Evolutionary conservation across 108 stramenopile species (phyloP), one percentile per base, ranked within the genome.

Genomic region (Aureococcus anophagefferens): DNA sequence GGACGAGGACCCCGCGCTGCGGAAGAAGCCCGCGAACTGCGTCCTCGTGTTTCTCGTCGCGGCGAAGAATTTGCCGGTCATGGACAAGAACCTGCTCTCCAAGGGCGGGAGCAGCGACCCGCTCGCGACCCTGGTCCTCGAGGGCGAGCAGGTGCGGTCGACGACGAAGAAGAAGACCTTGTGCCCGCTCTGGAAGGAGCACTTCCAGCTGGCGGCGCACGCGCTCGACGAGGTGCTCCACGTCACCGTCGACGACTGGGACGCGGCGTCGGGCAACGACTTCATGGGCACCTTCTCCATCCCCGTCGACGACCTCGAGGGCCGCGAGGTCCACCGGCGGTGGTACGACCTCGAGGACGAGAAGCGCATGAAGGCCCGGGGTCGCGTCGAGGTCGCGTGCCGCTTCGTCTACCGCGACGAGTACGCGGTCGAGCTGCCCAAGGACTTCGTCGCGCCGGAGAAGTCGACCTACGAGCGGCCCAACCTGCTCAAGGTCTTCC

Each of bases 31-130:
- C 9, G 34, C 70, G 17, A 64, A 63, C 29, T 36, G 69, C 31
- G 63, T 77, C 35, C 31, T 15, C 0, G 59, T 77, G 13, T 62
- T 44, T 0, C 36, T 72, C 37, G 72, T 72, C 21, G 51, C 35
- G 37, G 75, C 30, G 33, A 29, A 62, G 28, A 34, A 68, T 4
- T 11, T 76, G 17, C 68, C 68, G 33, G 30, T 70, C 28, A 76
- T 76, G 75, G 75, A 76, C 70, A 63, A 36, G 70, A 40, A 63
- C 33, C 46, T 68, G 68, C 59, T 69, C 62, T 45, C 65, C 64
- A 75, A 62, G 69, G 70, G 70, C n/a, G 70, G 70, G 25, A n/a
- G 35, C 34, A 17, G 16, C 21, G 63, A 63, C 34, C 63, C 70
- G 40, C 16, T 64, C 62, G 17, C 21, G n/a, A 63, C 63, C 29